A percentile compares a stretch with the other conserved stretches of the same genome.
Evolutionary conservation across 1,284 basidiomycete genomes (phyloP).

Genomic region (Leccinum brunneo-olivaceum): DNA sequence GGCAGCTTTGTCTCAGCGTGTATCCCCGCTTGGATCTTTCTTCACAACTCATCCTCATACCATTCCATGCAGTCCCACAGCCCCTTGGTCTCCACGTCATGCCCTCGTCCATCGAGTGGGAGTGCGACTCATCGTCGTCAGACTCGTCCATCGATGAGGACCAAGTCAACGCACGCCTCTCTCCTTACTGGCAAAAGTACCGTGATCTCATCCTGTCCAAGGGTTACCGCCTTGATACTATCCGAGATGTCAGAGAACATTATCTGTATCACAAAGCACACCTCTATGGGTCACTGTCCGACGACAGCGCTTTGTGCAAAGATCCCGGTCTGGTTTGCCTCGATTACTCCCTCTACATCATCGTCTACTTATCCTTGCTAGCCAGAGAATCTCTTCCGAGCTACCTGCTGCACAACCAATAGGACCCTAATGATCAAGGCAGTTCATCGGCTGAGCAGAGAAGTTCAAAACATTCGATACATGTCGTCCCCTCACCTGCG

Average conservation of each 20-base stretch:
- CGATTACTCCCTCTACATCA: conserved; percentile 1
- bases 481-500: conserved; percentile 47
- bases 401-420: conserved; percentile 44
- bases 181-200: conserved; percentile 57
- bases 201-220: conserved; percentile 39
- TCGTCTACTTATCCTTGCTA: conserved; percentile 24
- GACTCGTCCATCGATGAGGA: conserved; percentile 56
- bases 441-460: conserved; percentile 54
- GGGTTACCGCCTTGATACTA: conserved; percentile 62
- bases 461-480: conserved; percentile 50
- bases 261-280: conserved; percentile 14
- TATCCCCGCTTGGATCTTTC: conserved; percentile 7
- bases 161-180: conserved; percentile 49
- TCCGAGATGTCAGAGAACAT: conserved; percentile 47
- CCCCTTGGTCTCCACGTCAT: conserved; percentile 11
- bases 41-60: conserved; percentile 2
- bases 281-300: conserved; percentile 21
- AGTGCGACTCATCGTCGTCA: conserved; percentile 36
- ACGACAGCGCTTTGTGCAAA: conserved; percentile 57
- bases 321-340: conserved; percentile 59
- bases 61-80: conserved; percentile 10
- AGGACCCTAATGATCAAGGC: conserved; percentile 60
- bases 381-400: conserved; percentile 69
- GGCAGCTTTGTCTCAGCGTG: conserved; percentile 15
- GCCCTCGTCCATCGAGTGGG: conserved; percentile 24